Evolutionary conservation across 306 rosid species (phyloP).

Genomic region (Prunus campanulata): DNA sequence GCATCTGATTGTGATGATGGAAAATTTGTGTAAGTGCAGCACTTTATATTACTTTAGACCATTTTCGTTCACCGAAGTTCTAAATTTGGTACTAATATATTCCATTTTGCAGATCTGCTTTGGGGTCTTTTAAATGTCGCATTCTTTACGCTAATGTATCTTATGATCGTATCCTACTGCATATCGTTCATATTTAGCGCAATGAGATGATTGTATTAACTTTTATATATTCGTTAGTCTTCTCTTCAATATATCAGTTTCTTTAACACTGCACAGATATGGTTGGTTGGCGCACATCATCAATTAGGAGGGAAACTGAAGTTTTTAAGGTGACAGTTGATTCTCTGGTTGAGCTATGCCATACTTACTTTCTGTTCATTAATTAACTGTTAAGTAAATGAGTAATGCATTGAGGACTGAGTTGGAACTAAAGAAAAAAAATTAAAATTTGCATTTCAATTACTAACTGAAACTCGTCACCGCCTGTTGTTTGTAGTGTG

Average conservation of each 20-base stretch:
- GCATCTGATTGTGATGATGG: slow-evolving; percentile 83
- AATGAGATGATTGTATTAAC: slow-evolving; percentile 12
- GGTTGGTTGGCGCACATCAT: slow-evolving; percentile 99
- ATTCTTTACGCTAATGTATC: slow-evolving; percentile 86
- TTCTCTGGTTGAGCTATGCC: slow-evolving; percentile 21
- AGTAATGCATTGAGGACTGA: background rate
- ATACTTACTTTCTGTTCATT: slow-evolving; percentile 6
- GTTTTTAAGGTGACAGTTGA: slow-evolving; percentile 58
- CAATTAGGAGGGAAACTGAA: slow-evolving; percentile 85
- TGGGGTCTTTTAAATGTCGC: slow-evolving; percentile 74
- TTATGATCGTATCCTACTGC: slow-evolving; percentile 83
- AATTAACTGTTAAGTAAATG: background rate
- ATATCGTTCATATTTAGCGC: background rate
- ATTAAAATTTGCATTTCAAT: background rate
- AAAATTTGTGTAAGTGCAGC: slow-evolving; percentile 68
- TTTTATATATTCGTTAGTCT: slow-evolving; percentile 9
- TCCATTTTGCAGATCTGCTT: slow-evolving; percentile 72
- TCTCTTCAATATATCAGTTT: slow-evolving; percentile 26
- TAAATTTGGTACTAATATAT: slow-evolving; percentile 21
- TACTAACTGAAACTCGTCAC: background rate
- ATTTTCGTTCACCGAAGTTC: background rate
- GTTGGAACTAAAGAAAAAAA: background rate
- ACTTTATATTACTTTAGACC: background rate
- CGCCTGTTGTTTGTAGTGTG: background rate
- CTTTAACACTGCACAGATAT: slow-evolving; percentile 64